phyloP scores from a whole-genome alignment of 148 eudicot species.

The Euryodendron excelsum region DNA sequence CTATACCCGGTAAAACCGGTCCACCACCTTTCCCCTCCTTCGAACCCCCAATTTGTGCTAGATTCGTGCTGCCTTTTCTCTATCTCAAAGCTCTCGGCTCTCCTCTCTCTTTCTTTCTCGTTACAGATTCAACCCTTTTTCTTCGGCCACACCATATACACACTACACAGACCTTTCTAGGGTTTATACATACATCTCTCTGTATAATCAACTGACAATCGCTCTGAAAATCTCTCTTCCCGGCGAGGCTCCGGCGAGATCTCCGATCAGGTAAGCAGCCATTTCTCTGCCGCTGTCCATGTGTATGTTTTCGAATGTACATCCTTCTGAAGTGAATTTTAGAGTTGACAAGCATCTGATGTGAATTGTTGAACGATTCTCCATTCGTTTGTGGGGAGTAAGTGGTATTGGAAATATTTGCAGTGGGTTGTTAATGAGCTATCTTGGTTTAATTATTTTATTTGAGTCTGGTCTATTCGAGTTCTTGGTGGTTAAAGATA shows the following conservation, averaged over 20 bases:
- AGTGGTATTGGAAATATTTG: not conserved
- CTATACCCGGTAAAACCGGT: no score
- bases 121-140: no score
- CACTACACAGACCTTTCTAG: no score
- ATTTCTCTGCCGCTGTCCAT: not conserved
- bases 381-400: not conserved
- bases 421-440: not conserved
- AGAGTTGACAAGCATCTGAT: no score
- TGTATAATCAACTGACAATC: not conserved
- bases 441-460: no score
- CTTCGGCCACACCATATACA: no score
- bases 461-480: no score
- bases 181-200: not conserved
- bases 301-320: not conserved
- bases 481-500: not conserved
- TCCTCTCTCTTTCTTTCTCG: no score
- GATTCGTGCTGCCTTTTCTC: no score
- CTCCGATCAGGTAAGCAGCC: conserved; percentile 26
- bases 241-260: conserved; percentile 22
- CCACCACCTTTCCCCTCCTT: no score
- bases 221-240: not conserved
- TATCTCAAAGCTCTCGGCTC: no score
- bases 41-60: no score
- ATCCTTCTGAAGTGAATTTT: not conserved
- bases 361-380: not conserved